Evolutionary conservation across 257 asterid species (phyloP).

Genomic region (Lithospermum erythrorhizon): DNA sequence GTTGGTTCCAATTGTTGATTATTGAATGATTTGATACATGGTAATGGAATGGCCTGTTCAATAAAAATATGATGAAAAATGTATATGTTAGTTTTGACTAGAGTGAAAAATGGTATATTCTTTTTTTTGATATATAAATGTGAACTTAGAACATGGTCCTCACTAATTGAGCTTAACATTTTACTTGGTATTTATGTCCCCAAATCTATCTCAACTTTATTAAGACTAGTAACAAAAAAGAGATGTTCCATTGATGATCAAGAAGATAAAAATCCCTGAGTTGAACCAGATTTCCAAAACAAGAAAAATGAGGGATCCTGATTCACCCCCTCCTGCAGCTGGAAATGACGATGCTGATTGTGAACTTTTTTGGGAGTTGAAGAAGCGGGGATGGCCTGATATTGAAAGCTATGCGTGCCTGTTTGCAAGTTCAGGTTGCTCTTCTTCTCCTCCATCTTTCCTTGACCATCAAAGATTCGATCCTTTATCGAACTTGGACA

Average conservation of each 20-base stretch:
- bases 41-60: too few species aligned
- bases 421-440: constrained; percentile 4
- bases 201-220: constrained; percentile 1
- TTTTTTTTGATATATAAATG: too few species aligned
- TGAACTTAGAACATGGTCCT: background rate
- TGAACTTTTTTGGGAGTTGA: constrained; percentile 1
- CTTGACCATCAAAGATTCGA: constrained; percentile 5
- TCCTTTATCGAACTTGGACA: constrained; percentile 6
- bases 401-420: constrained; percentile 7
- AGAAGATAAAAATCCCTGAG: background rate
- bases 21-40: too few species aligned
- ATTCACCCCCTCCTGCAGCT: background rate
- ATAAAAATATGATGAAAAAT: too few species aligned
- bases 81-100: too few species aligned
- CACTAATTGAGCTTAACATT: background rate
- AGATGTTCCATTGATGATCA: background rate
- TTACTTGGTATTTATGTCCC: background rate
- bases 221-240: constrained; percentile 1
- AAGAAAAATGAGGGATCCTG: background rate
- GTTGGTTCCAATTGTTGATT: background rate
- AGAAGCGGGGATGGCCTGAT: constrained; percentile 3
- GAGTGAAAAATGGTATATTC: too few species aligned
- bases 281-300: background rate
- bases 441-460: constrained; percentile 17
- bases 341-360: background rate